Percentiles rank a stretch among this genome's conserved stretches.
These are phyloP conservation scores for Pseudopithomyces chartarum DNA, from an alignment of 2,329 filamentous ascomycete genomes.

Conservation along the genomic window DNA sequence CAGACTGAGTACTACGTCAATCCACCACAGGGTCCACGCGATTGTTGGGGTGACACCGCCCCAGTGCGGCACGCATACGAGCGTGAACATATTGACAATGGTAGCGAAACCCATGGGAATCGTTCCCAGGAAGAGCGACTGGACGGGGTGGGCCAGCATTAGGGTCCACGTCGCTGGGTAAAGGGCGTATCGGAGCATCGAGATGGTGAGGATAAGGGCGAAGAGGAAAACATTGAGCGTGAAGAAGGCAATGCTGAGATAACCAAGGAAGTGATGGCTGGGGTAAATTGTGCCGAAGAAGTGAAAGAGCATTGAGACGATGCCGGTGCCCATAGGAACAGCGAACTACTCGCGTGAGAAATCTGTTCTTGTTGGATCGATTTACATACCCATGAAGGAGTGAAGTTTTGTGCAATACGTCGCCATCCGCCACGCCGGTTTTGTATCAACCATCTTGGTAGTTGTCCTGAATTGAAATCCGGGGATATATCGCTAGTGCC, in stretches of 20 bases:
- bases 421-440: constrained; percentile 34
- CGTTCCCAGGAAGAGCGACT: constrained; percentile 70
- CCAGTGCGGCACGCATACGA: constrained; percentile 64
- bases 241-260: constrained; percentile 65
- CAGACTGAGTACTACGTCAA: not conserved
- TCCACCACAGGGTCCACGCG: not conserved
- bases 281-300: constrained; percentile 61
- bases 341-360: constrained; percentile 19
- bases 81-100: constrained; percentile 68
- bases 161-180: constrained; percentile 68
- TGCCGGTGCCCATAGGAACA: constrained; percentile 34
- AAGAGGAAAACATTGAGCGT: constrained; percentile 63
- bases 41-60: constrained; percentile 53
- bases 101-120: constrained; percentile 72
- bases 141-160: constrained; percentile 70
- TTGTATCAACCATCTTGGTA: constrained; percentile 33
- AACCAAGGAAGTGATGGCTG: constrained; percentile 54
- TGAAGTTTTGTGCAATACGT: constrained; percentile 39
- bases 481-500: too few relatives aligned
- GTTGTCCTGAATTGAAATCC: not conserved
- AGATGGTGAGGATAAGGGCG: constrained; percentile 57
- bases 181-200: constrained; percentile 63
- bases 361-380: not conserved
- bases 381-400: constrained; percentile 39
- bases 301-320: constrained; percentile 61